Evolutionary conservation across 305 asterid genomes (phyloP).

Genomic region (Striga hermonthica): DNA sequence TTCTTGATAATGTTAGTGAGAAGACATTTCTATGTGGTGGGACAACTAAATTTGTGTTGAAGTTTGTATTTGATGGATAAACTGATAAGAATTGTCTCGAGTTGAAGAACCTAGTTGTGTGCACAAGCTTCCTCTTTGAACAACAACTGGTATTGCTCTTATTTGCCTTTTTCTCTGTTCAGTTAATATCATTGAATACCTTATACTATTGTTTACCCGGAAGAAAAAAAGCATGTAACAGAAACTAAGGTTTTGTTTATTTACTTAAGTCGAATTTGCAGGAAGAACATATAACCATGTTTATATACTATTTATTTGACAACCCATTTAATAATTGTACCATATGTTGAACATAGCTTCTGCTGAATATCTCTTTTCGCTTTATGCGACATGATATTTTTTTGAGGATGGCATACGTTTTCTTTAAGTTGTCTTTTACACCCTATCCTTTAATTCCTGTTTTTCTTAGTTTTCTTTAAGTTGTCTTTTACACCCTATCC

Average conservation of each 20-base stretch:
- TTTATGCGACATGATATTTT: constrained; percentile 11
- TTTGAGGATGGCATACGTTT: constrained; percentile 5
- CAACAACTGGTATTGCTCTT: constrained; percentile 68
- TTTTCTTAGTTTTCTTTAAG: too few species aligned
- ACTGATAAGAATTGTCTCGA: constrained; percentile 65
- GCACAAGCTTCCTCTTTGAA: constrained; percentile 76
- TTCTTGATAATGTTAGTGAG: constrained; percentile 97
- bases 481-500: too few species aligned
- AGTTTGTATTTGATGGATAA: constrained; percentile 70
- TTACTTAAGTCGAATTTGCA: constrained; percentile 21
- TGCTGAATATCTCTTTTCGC: constrained; percentile 9
- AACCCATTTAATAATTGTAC: constrained; percentile 21
- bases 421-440: constrained; percentile 7
- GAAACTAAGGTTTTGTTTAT: constrained; percentile 16
- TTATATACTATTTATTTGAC: not conserved
- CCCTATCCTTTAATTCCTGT: constrained; percentile 19
- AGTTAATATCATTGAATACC: constrained; percentile 24
- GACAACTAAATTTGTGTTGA: constrained; percentile 70
- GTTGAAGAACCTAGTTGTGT: constrained; percentile 76
- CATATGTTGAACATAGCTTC: constrained; percentile 7
- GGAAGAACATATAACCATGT: constrained; percentile 7
- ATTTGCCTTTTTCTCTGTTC: constrained; percentile 3
- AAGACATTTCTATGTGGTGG: constrained; percentile 91
- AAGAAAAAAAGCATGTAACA: constrained; percentile 24
- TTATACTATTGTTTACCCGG: constrained; percentile 25